These are phyloP conservation scores for Stylosanthes scabra DNA, from an alignment of 331 rosid species.

Conservation along the genomic window DNA sequence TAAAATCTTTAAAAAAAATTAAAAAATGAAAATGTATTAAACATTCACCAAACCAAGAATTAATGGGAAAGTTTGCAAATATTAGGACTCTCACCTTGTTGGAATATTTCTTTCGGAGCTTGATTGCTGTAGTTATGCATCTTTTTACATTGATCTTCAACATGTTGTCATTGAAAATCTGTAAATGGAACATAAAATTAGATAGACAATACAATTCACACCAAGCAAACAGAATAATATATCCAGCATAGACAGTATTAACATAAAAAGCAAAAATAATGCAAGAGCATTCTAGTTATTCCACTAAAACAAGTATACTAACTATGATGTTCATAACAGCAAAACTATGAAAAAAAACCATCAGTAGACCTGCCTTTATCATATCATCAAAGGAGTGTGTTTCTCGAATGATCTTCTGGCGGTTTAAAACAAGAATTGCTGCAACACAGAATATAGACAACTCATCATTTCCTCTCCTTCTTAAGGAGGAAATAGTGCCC, in stretches of 20 bases:
- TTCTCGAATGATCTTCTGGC: conserved; percentile 80
- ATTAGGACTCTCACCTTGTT: conserved; percentile 66
- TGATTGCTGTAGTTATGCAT: conserved; percentile 76
- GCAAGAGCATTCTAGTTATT: neutral
- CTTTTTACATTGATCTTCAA: conserved; percentile 82
- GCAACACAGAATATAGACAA: conserved; percentile 87
- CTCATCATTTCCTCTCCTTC: conserved; percentile 70
- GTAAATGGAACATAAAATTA: conserved; percentile 40
- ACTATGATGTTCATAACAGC: conserved; percentile 15
- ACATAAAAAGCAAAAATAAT: conserved; percentile 13
- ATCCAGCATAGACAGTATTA: conserved; percentile 33
- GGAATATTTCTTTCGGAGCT: conserved; percentile 83
- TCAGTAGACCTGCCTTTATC: conserved; percentile 78
- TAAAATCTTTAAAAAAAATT: neutral
- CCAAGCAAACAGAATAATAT: neutral
- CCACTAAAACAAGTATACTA: neutral
- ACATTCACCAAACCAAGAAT: conserved; percentile 18
- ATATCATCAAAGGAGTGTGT: conserved; percentile 89
- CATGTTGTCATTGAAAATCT: conserved; percentile 91
- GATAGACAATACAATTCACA: conserved; percentile 37
- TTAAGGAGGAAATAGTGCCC: conserved; percentile 58
- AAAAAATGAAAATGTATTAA: conserved; percentile 17
- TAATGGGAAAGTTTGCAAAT: conserved; percentile 20
- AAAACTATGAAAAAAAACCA: conserved; percentile 15
- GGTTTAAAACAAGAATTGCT: conserved; percentile 82